Conservation (phyloP, 352 stramenopile genomes). For the Globisporangium middletonii region DNA sequence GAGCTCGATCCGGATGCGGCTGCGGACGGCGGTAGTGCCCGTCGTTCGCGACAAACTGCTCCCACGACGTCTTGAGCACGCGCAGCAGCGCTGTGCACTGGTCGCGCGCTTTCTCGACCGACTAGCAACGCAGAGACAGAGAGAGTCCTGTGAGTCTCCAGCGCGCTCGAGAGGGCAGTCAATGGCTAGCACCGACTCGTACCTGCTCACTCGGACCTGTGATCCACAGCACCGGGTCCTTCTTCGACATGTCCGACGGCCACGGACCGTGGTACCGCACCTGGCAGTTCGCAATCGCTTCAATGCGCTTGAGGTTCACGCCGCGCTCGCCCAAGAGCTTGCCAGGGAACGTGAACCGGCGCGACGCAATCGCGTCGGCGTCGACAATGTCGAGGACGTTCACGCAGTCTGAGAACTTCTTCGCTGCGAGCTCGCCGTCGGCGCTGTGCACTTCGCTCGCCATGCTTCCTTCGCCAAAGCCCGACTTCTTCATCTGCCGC, state of each 20-base stretch:
- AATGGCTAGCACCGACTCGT: background rate
- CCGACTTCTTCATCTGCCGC: slow-evolving; percentile 54
- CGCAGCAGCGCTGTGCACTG: slow-evolving; percentile 12
- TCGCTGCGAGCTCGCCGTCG: slow-evolving; percentile 5
- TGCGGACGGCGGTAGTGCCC: background rate
- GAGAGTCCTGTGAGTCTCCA: background rate
- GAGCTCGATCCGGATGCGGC: slow-evolving; percentile 4
- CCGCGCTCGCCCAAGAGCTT: slow-evolving; percentile 57
- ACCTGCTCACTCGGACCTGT: slow-evolving; percentile 15
- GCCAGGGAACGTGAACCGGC: slow-evolving; percentile 56
- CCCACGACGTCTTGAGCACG: slow-evolving; percentile 16
- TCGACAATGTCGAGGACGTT: slow-evolving; percentile 28
- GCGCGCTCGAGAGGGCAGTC: background rate
- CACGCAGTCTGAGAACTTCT: slow-evolving; percentile 19
- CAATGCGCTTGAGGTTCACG: slow-evolving; percentile 57
- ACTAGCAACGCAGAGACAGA: slow-evolving; percentile 1
- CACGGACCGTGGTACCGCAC: slow-evolving; percentile 18
- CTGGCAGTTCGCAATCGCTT: slow-evolving; percentile 28
- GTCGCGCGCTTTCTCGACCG: slow-evolving; percentile 13
- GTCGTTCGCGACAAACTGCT: slow-evolving; percentile 15
- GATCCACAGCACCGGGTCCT: slow-evolving; percentile 10
- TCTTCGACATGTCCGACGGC: slow-evolving; percentile 5
- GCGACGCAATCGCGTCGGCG: slow-evolving; percentile 30
- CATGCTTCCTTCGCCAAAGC: slow-evolving; percentile 24
- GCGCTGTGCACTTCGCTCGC: slow-evolving; percentile 3